These are phyloP conservation scores for Cercospora canescens DNA, from an alignment of 2,329 filamentous ascomycete genomes.

Conservation along the genomic window DNA sequence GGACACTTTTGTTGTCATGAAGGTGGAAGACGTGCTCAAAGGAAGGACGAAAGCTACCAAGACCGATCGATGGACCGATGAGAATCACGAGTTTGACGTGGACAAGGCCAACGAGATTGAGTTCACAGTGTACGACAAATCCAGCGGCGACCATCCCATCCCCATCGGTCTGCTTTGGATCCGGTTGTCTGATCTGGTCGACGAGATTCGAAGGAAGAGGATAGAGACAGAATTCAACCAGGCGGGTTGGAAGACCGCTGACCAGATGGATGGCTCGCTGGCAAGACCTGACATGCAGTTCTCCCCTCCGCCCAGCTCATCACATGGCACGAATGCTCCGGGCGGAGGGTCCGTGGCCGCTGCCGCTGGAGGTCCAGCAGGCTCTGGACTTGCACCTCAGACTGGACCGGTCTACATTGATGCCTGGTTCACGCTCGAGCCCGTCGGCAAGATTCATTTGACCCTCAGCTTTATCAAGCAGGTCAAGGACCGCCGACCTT, in stretches of 20 bases:
- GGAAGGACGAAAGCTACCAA: slow-evolving; percentile 82
- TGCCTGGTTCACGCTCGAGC: slow-evolving; percentile 96
- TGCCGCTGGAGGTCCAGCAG: slow-evolving; percentile 41
- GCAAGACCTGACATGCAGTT: slow-evolving; percentile 57
- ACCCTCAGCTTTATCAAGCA: slow-evolving; percentile 92
- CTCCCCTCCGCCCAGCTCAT: slow-evolving; percentile 48
- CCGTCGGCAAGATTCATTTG: slow-evolving; percentile 87
- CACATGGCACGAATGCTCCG: slow-evolving; percentile 32
- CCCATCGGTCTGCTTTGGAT: slow-evolving; percentile 97
- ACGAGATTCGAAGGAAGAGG: slow-evolving; percentile 95
- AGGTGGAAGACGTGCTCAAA: slow-evolving; percentile 92
- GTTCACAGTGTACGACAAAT: slow-evolving; percentile 95
- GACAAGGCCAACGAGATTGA: slow-evolving; percentile 99
- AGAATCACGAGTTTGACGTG: slow-evolving; percentile 88
- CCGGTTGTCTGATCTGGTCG: slow-evolving; percentile 92
- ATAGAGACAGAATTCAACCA: slow-evolving; percentile 94
- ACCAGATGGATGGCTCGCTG: slow-evolving; percentile 76
- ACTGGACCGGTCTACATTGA: slow-evolving; percentile 67
- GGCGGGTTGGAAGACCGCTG: slow-evolving; percentile 95
- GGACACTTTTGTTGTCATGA: slow-evolving; percentile 93
- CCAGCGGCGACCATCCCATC: slow-evolving; percentile 74
- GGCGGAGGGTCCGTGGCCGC: slow-evolving; percentile 39
- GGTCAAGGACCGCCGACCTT: slow-evolving; percentile 75
- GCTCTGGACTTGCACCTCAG: slow-evolving; percentile 49
- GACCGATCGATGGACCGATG: slow-evolving; percentile 87